phyloP scores from a whole-genome alignment of 768 basidiomycete species.

The Boletus reticulatus region DNA sequence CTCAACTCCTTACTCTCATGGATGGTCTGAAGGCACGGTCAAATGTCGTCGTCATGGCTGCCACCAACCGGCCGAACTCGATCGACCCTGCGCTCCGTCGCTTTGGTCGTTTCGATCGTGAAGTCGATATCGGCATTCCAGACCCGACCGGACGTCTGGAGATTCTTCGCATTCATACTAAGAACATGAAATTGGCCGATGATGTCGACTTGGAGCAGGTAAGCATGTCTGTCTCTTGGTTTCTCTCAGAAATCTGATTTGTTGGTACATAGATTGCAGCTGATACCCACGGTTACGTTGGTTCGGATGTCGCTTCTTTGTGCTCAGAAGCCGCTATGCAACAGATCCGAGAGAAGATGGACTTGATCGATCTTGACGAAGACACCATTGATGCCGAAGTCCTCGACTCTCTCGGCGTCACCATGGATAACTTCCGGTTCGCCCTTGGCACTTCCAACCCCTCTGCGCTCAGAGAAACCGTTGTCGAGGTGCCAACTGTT shows the following conservation, averaged over 20 bases:
- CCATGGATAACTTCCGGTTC: constrained; percentile 99
- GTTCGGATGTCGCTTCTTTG: constrained; percentile 94
- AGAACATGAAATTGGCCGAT: constrained; percentile 98
- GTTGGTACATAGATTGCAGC: constrained; percentile 74
- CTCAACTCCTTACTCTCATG: constrained; percentile 98
- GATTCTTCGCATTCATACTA: constrained; percentile 98
- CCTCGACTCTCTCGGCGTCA: constrained; percentile 96
- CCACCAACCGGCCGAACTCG: constrained; percentile 98
- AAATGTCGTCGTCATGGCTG: constrained; percentile 99
- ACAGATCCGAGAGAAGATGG: constrained; percentile 99
- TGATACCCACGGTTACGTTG: constrained; percentile 99
- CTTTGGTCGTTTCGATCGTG: constrained; percentile 98
- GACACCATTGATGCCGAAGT: constrained; percentile 99
- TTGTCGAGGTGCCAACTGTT: constrained; percentile 97
- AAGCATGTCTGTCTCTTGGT: background rate
- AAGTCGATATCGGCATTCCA: constrained; percentile 98
- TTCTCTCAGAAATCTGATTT: constrained; percentile 1
- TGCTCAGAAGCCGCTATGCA: constrained; percentile 99
- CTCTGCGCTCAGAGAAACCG: constrained; percentile 97
- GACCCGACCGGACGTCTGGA: constrained; percentile 99
- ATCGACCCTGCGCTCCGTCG: constrained; percentile 98
- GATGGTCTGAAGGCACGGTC: constrained; percentile 98
- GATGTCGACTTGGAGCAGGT: constrained; percentile 98
- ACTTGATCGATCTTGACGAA: constrained; percentile 91
- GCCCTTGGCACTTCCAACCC: constrained; percentile 97